Conservation (phyloP, 805 yeast species). For the Suhomyces sp. region DNA sequence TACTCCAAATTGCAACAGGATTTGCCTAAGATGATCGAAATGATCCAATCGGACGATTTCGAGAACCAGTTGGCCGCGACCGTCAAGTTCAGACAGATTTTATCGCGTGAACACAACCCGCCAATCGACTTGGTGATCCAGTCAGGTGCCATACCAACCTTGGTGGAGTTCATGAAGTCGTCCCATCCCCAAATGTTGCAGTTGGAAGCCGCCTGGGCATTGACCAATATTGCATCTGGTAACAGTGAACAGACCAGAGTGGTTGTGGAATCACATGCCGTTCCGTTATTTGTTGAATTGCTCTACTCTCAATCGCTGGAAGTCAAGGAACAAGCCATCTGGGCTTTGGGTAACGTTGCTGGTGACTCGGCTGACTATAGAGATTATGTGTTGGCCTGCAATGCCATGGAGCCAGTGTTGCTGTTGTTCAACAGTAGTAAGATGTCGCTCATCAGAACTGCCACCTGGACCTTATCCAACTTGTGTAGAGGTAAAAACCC, state of each 20-base stretch:
- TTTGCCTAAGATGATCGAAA: constrained; percentile 81
- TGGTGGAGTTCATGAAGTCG: constrained; percentile 76
- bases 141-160: constrained; percentile 88
- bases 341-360: constrained; percentile 99
- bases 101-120: constrained; percentile 92
- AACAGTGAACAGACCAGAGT: constrained; percentile 82
- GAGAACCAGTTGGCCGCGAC: constrained; percentile 86
- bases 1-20: constrained; percentile 49
- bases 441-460: constrained; percentile 89
- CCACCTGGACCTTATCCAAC: constrained; percentile 97
- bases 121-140: constrained; percentile 93
- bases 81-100: constrained; percentile 85
- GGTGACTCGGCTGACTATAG: constrained; percentile 92
- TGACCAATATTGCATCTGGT: constrained; percentile 96
- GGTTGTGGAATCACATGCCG: constrained; percentile 92
- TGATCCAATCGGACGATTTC: constrained; percentile 69
- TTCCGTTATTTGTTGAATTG: constrained; percentile 83
- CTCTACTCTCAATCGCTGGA: constrained; percentile 79
- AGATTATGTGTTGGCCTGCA: constrained; percentile 80
- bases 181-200: constrained; percentile 83
- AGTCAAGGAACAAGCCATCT: constrained; percentile 96
- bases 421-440: constrained; percentile 74
- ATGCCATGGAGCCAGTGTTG: constrained; percentile 88
- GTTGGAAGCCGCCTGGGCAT: constrained; percentile 99
- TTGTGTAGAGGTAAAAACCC: constrained; percentile 96